A percentile compares a stretch with the other conserved stretches of the same genome.
These are phyloP conservation scores for Xanthoceras sorbifolium DNA, from an alignment of 345 rosid species.

Conservation along the genomic window DNA sequence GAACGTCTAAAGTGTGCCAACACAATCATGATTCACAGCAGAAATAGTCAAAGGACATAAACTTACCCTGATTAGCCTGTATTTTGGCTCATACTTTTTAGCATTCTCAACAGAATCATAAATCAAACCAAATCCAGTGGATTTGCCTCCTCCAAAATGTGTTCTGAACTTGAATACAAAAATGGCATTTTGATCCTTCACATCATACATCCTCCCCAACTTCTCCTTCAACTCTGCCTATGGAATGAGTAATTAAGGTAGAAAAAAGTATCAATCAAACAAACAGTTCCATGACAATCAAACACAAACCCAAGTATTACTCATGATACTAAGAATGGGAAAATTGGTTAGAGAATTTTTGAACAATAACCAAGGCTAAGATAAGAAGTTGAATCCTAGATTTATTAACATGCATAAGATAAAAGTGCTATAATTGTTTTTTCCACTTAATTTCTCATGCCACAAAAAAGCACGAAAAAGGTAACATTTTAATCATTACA, in stretches of 20 bases:
- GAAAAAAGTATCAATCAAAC: not conserved
- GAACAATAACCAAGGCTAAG: not conserved
- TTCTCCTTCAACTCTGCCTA: constrained; percentile 72
- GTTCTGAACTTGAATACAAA: constrained; percentile 75
- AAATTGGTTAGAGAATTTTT: not conserved
- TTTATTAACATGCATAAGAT: not conserved
- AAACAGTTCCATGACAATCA: not conserved
- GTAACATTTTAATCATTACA: no score
- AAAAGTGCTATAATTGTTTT: not conserved
- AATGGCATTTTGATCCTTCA: constrained; percentile 60
- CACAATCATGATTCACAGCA: not conserved
- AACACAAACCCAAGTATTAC: not conserved
- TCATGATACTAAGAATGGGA: no score
- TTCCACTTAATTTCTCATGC: not conserved
- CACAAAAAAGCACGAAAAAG: no score
- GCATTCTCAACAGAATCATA: constrained; percentile 67
- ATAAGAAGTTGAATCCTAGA: not conserved
- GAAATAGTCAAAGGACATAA: not conserved
- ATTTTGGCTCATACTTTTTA: constrained; percentile 72
- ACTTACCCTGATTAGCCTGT: constrained; percentile 74
- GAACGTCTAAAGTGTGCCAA: not conserved
- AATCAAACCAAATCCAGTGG: constrained; percentile 71
- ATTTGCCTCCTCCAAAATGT: constrained; percentile 79
- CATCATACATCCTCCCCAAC: constrained; percentile 56
- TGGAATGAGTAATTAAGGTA: not conserved